Evolutionary conservation across 768 basidiomycete species (phyloP).

Genomic region (Floccularia luteovirens): DNA sequence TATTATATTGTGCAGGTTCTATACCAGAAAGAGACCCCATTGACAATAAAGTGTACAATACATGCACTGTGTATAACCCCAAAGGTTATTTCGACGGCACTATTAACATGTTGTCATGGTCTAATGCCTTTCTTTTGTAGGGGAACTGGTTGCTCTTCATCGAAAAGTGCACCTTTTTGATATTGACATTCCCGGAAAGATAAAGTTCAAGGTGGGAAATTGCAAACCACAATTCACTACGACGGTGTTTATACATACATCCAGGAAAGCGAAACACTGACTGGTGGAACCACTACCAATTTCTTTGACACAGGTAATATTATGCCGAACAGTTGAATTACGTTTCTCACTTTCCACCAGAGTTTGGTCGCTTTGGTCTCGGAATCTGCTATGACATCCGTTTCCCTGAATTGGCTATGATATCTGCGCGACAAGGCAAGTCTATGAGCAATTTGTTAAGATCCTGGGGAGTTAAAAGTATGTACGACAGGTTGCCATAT

Average conservation of each 20-base stretch:
- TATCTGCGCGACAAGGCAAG: constrained; percentile 78
- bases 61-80: constrained; percentile 85
- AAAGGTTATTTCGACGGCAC: constrained; percentile 33
- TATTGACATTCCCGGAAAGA: constrained; percentile 92
- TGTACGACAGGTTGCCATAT: constrained; percentile 63
- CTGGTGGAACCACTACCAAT: constrained; percentile 65
- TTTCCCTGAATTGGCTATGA: constrained; percentile 91
- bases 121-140: constrained; percentile 25
- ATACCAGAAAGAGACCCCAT: constrained; percentile 77
- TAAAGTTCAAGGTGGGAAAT: constrained; percentile 68
- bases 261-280: constrained; percentile 85
- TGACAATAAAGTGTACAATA: constrained; percentile 80
- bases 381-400: constrained; percentile 96
- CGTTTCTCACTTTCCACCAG: constrained; percentile 27
- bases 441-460: not conserved
- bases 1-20: constrained; percentile 54
- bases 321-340: not conserved
- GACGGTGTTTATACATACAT: constrained; percentile 4
- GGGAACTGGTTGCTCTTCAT: constrained; percentile 80
- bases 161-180: constrained; percentile 97
- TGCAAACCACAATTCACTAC: not conserved
- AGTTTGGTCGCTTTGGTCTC: constrained; percentile 94
- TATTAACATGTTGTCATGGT: not conserved
- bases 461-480: not conserved
- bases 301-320: constrained; percentile 82